Conservation (phyloP, 768 basidiomycete genomes). For the Tylopilus sp. region DNA sequence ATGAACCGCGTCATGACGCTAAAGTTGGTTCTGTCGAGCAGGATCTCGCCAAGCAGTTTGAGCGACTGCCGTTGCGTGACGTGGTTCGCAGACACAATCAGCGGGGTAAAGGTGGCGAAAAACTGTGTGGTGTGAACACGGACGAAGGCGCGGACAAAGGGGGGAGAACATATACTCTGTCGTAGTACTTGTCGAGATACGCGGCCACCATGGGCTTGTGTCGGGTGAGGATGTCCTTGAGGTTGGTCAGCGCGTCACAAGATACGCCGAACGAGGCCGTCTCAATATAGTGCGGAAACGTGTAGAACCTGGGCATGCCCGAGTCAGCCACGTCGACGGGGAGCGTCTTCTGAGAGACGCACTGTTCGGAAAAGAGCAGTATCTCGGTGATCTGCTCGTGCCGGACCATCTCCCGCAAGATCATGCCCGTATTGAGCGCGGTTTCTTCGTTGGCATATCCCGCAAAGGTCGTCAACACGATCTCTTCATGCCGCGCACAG, state of each 20-base stretch:
- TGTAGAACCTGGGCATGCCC: slow-evolving; percentile 81
- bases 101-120: slow-evolving; percentile 89
- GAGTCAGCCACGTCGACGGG: slow-evolving; percentile 8
- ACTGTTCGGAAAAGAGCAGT: slow-evolving; percentile 91
- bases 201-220: slow-evolving; percentile 98
- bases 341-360: slow-evolving; percentile 36
- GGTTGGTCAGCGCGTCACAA: slow-evolving; percentile 94
- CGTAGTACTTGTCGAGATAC: slow-evolving; percentile 95
- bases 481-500: slow-evolving; percentile 63
- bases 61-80: slow-evolving; percentile 98
- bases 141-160: not conserved
- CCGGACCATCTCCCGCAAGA: slow-evolving; percentile 92
- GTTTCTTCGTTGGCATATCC: slow-evolving; percentile 96
- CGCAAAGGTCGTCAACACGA: slow-evolving; percentile 78
- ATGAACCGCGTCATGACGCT: slow-evolving; percentile 98
- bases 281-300: slow-evolving; percentile 96
- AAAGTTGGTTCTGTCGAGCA: slow-evolving; percentile 96
- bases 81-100: slow-evolving; percentile 91
- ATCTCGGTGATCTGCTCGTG: slow-evolving; percentile 90
- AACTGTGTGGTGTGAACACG: slow-evolving; percentile 51
- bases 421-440: slow-evolving; percentile 96
- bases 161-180: slow-evolving; percentile 58
- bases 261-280: slow-evolving; percentile 98
- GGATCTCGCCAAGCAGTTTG: slow-evolving; percentile 95
- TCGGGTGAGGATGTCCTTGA: slow-evolving; percentile 94